Percentiles rank a stretch among this genome's conserved stretches.
Conservation (phyloP, 257 asterid genomes). For the Nicotiana tomentosiformis region DNA sequence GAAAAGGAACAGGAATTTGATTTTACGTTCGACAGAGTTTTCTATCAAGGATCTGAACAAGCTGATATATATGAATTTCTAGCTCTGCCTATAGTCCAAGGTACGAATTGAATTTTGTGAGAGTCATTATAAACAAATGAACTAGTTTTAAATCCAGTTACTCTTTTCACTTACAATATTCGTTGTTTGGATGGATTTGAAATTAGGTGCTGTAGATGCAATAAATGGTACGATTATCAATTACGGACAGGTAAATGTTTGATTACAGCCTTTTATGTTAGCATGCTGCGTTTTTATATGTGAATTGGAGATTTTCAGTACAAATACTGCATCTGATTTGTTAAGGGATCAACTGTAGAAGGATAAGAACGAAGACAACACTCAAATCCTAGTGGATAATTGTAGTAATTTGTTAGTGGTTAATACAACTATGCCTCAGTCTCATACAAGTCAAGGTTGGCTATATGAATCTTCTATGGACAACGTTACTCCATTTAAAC, state of each 20-base stretch:
- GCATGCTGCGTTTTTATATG: conserved; percentile 4
- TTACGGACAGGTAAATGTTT: conserved; percentile 67
- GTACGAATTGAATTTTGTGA: conserved; percentile 19
- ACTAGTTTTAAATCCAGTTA: neutral
- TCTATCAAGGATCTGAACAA: conserved; percentile 74
- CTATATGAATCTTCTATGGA: no score
- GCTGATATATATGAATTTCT: conserved; percentile 58
- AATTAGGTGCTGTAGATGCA: conserved; percentile 57
- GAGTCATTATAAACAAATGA: neutral
- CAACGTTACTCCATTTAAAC: no score
- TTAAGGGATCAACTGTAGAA: neutral
- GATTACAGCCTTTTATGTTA: neutral
- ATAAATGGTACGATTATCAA: conserved; percentile 72
- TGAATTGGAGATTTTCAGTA: conserved; percentile 4
- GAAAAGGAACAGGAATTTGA: conserved; percentile 70
- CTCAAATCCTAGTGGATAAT: neutral
- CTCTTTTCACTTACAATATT: neutral
- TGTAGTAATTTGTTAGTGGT: neutral
- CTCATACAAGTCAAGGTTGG: no score
- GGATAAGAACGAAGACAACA: neutral
- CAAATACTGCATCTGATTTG: neutral
- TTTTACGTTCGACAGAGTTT: conserved; percentile 65
- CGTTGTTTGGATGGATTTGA: neutral
- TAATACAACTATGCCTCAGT: no score
- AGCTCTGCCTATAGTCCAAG: conserved; percentile 60